Conservation (phyloP, 345 rosid genomes). For the Orychophragmus violaceus region DNA sequence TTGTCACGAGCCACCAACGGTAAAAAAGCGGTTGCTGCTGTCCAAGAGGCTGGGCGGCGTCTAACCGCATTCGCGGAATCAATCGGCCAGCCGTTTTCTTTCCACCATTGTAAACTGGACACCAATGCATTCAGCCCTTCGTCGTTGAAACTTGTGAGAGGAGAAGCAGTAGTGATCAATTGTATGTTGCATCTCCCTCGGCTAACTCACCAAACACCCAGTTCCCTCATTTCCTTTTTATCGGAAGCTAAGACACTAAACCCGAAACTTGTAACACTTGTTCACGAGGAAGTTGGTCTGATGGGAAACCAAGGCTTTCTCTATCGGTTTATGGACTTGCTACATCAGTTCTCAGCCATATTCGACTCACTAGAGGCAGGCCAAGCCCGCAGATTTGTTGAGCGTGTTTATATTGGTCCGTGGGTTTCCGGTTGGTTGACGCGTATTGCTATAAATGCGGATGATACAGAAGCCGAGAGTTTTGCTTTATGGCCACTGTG, state of each 20-base stretch:
- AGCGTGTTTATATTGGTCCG: slow-evolving; percentile 65
- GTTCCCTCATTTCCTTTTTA: slow-evolving; percentile 56
- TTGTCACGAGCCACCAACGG: slow-evolving; percentile 48
- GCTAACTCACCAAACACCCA: slow-evolving; percentile 47
- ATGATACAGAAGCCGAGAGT: slow-evolving; percentile 28
- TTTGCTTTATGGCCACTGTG: slow-evolving; percentile 46
- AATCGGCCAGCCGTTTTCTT: slow-evolving; percentile 70
- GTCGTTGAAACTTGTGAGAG: slow-evolving; percentile 52
- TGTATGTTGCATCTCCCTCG: slow-evolving; percentile 83
- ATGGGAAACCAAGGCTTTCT: slow-evolving; percentile 51
- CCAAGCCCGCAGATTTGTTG: slow-evolving; percentile 58
- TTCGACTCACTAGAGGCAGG: slow-evolving; percentile 79
- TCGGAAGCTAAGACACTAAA: slow-evolving; percentile 47
- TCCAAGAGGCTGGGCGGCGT: slow-evolving; percentile 75
- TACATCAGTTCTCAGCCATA: slow-evolving; percentile 79
- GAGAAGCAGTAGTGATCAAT: slow-evolving; percentile 69
- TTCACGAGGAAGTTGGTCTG: slow-evolving; percentile 65
- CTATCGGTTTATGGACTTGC: slow-evolving; percentile 66
- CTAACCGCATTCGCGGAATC: slow-evolving; percentile 70
- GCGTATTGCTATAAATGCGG: slow-evolving; percentile 36
- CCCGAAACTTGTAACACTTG: slow-evolving; percentile 53
- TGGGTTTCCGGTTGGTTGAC: slow-evolving; percentile 49
- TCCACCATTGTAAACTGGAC: slow-evolving; percentile 68
- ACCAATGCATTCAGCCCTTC: slow-evolving; percentile 47
- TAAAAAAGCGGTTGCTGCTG: slow-evolving; percentile 46